Conservation (phyloP, 768 basidiomycete genomes). For the Cystofilobasidium macerans region DNA sequence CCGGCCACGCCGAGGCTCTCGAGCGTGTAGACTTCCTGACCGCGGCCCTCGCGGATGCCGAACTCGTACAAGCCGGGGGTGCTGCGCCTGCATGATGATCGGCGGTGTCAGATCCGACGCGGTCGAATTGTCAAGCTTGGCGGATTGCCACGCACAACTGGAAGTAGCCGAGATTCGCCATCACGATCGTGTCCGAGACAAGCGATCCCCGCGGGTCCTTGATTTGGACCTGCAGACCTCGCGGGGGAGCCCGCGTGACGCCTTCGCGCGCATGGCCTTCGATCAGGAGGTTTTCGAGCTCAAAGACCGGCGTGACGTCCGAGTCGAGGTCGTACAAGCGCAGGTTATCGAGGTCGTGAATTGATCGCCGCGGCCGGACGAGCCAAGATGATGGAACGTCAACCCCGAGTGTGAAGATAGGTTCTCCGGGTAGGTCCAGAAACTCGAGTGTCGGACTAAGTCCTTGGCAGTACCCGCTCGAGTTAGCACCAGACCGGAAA, state of each 20-base stretch:
- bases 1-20: slow-evolving; percentile 82
- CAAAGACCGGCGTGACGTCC: slow-evolving; percentile 45
- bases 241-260: slow-evolving; percentile 55
- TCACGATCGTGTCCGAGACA: slow-evolving; percentile 80
- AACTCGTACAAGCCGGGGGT: slow-evolving; percentile 77
- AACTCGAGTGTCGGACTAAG: slow-evolving; percentile 46
- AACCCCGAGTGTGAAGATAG: slow-evolving; percentile 87
- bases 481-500: background rate
- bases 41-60: slow-evolving; percentile 69
- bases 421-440: slow-evolving; percentile 61
- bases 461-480: background rate
- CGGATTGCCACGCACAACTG: slow-evolving; percentile 54
- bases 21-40: slow-evolving; percentile 64
- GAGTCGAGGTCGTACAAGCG: slow-evolving; percentile 56
- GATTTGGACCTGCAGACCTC: slow-evolving; percentile 84
- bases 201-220: slow-evolving; percentile 39
- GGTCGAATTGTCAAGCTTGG: too few species aligned
- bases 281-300: slow-evolving; percentile 79
- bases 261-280: slow-evolving; percentile 87
- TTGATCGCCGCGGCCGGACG: slow-evolving; percentile 73
- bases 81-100: slow-evolving; percentile 45
- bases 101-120: too few species aligned
- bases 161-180: slow-evolving; percentile 88
- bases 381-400: slow-evolving; percentile 88
- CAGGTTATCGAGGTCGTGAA: slow-evolving; percentile 92